Base-by-base conservation (phyloP, 164 flowering plant genomes). In the Tetracentron sinense region DNA sequence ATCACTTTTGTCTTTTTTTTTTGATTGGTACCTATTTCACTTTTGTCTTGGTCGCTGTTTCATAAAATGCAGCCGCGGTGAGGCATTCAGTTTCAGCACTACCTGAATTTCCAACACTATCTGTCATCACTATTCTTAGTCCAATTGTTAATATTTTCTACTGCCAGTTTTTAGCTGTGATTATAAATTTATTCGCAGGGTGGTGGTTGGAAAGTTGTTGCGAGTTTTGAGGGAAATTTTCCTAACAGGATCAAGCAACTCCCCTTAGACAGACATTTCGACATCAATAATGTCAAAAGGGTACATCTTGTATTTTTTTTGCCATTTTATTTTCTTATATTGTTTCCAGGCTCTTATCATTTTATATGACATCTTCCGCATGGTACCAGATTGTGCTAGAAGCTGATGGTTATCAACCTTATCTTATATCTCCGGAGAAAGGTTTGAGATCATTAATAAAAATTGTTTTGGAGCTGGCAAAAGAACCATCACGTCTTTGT, bases 351-450 rank as follows among this genome's bases (percentile, higher is more conserved):
- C 16, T 53, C 10, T 54, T 52, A 7, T 50, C 28, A 25, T 54
- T 47, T 55, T 46, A n/a, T n/a, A n/a, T 12, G 6, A 23, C 38
- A 53, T 42, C 58, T 21, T 56, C 61, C 59, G 11, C 46, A 20
- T 66, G 42, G 17, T 64, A 48, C 53, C 80, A 95, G 99, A 81
- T 95, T 74, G 99, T 95, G 61, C 76, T 95, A 19, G 99, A 95
- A 80, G 99, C 98, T 50, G 99, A 95, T 80, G 99, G 99, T 69
- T 95, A 95, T 81, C 99, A 95, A 67, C 97, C 99, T 28, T 95
- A 95, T 79, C 97, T 95, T 63, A 95, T 95, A 65, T 95, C 99
- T 69, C 99, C 99, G 5, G 99, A 95, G 73, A 95, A 95, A 69
- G 98, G 99, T 47, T 72, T 95, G 57, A 82, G 99, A 65, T 95